A percentile compares a stretch with the other conserved stretches of the same genome.
Evolutionary conservation across 2,329 filamentous ascomycete species (phyloP).

Genomic region (Phialophora expanda): DNA sequence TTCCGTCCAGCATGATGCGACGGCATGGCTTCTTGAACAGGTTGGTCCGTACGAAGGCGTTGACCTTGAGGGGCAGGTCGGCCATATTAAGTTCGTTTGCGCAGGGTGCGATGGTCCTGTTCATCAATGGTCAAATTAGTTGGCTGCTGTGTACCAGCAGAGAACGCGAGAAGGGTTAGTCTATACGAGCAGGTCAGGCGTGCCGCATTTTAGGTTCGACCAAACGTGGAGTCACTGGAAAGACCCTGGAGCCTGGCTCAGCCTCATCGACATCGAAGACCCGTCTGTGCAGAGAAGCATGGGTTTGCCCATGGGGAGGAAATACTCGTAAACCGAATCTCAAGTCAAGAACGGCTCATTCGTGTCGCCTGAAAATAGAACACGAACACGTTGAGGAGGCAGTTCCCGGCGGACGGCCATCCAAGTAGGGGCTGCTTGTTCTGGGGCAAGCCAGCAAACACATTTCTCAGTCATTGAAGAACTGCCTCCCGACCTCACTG

Average conservation of each 20-base stretch:
- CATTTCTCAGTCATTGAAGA: no score
- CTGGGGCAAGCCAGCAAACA: no score
- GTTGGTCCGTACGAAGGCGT: not conserved
- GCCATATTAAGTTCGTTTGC: not conserved
- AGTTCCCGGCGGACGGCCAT: not conserved
- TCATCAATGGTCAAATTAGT: not conserved
- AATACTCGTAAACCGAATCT: not conserved
- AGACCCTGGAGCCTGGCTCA: not conserved
- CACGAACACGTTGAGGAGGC: not conserved
- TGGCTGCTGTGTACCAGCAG: not conserved
- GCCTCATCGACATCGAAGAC: not conserved
- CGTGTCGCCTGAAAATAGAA: not conserved
- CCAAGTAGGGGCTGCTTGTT: not conserved
- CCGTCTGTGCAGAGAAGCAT: not conserved
- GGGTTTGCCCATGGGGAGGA: not conserved
- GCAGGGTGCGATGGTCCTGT: not conserved
- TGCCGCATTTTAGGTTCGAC: not conserved
- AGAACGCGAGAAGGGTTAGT: not conserved
- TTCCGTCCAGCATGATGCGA: not conserved
- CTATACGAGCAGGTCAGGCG: conserved; percentile 3
- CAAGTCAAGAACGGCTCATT: not conserved
- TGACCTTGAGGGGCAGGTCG: not conserved
- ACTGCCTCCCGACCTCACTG: no score
- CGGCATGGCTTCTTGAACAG: not conserved
- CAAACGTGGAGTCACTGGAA: not conserved